Conservation (phyloP, 257 asterid species). For the Nemophila menziesii region DNA sequence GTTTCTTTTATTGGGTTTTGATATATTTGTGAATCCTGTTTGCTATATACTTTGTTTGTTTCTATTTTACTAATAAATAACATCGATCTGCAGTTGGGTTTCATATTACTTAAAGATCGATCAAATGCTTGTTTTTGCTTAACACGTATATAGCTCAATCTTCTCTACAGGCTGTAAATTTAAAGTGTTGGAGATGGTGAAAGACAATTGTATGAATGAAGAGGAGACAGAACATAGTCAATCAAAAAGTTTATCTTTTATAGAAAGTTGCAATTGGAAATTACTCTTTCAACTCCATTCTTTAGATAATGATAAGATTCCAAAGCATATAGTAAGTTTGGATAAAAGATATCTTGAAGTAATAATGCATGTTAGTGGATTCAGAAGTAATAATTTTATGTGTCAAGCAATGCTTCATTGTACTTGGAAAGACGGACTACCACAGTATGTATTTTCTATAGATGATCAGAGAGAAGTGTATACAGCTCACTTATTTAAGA, state of each 20-base stretch:
- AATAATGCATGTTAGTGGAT: constrained; percentile 43
- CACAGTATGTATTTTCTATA: constrained; percentile 47
- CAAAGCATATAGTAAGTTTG: constrained; percentile 46
- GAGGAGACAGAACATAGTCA: constrained; percentile 21
- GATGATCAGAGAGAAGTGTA: constrained; percentile 63
- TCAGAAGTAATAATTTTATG: constrained; percentile 23
- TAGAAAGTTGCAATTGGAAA: constrained; percentile 27
- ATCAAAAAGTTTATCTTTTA: constrained; percentile 12
- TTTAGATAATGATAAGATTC: constrained; percentile 32
- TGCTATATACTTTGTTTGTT: too few species aligned
- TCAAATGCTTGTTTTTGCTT: too few species aligned
- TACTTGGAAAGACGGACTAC: constrained; percentile 62
- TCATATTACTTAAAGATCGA: too few species aligned
- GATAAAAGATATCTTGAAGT: constrained; percentile 60
- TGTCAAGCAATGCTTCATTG: constrained; percentile 78
- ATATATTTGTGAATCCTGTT: too few species aligned
- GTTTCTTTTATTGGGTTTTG: constrained; percentile 13
- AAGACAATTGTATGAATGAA: constrained; percentile 24
- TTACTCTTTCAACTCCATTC: constrained; percentile 25
- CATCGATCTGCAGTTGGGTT: constrained; percentile 22
- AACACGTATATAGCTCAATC: too few species aligned
- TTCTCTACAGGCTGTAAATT: too few species aligned
- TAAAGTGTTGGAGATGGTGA: too few species aligned
- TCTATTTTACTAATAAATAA: too few species aligned
- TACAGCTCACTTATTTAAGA: constrained; percentile 34